Base-by-base conservation (phyloP, 345 rosid genomes). In the Bruguiera parviflora region DNA sequence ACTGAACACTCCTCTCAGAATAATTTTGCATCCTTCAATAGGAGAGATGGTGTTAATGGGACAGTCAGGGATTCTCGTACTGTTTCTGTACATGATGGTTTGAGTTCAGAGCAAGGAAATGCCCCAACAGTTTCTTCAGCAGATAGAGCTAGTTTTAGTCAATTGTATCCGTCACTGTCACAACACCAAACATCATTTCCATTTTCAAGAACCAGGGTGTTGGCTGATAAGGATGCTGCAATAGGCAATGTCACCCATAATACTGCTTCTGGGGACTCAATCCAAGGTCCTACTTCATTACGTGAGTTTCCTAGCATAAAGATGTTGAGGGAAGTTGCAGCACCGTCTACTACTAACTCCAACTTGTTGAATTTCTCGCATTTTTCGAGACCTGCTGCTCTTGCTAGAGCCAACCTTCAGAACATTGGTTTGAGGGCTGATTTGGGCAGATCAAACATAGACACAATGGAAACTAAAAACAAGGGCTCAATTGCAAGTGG, bases 301-400 rank as follows among this genome's bases (percentile, higher is more conserved):
- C 71, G 65, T 39, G 71, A 53, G n/a, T 46, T 68, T 78, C 68
- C 80, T 16, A 63, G 63, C 64, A 68, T 73, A 27, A 78, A 81
- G 71, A 61, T 62, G 76, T 89, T 76, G 71, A 81, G 74, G 73
- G 85, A 66, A 71, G 88, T 80, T 67, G 77, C 80, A 24, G 72
- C 51, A 20, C n/a, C 59, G 8, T 27, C 83, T 47, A 58, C 37
- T 77, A 80, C 70, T 74, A 83, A 70, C 71, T 62, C 88, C 60
- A 69, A 74, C 72, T 56, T 82, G 64, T 72, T 81, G 71, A 90
- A 86, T 73, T 86, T 86, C 73, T 81, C 91, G 22, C 87, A 88
- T 74, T 89, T 90, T 75, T 74, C 82, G 11, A 82, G 85, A 39
- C 90, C 97, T 73, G 84, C 81, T 56, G 65, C 83, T 71, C 68